These are phyloP conservation scores for Pinus tabuliformis DNA, from an alignment of 75 land plant species.

Conservation along the genomic window DNA sequence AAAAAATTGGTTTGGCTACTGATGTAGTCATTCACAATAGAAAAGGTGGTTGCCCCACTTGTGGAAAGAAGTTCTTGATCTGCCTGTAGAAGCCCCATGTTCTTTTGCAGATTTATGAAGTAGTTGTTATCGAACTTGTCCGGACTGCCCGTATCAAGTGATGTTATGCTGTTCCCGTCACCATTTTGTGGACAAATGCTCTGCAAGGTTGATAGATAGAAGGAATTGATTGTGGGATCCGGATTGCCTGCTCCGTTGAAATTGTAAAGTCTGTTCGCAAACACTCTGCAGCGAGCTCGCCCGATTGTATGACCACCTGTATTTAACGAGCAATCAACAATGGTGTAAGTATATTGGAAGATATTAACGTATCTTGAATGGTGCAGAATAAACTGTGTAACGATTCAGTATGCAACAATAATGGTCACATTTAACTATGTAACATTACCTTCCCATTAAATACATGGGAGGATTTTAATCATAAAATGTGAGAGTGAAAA, in stretches of 20 bases:
- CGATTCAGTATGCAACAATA: too few species aligned
- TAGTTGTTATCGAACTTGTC: slow-evolving; percentile 47
- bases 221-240: slow-evolving; percentile 46
- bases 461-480: too few species aligned
- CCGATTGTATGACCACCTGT: slow-evolving; percentile 82
- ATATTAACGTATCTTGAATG: too few species aligned
- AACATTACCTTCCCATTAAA: too few species aligned
- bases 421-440: too few species aligned
- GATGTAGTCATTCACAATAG: slow-evolving; percentile 31
- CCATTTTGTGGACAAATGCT: slow-evolving; percentile 36
- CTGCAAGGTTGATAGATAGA: slow-evolving; percentile 23
- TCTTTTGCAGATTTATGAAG: slow-evolving; percentile 42
- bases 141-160: slow-evolving; percentile 32
- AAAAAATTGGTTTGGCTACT: slow-evolving; percentile 30
- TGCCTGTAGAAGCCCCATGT: slow-evolving; percentile 43
- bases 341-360: too few species aligned
- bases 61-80: slow-evolving; percentile 55
- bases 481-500: too few species aligned
- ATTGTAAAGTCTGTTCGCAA: slow-evolving; percentile 52
- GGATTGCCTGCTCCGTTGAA: slow-evolving; percentile 41
- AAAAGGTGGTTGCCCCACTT: slow-evolving; percentile 25
- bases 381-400: too few species aligned
- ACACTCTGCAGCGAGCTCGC: slow-evolving; percentile 41
- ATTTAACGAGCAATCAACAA: too few species aligned
- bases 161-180: background rate